These are phyloP conservation scores for Glebionis coronaria DNA, from an alignment of 129 eudicot species.

Conservation along the genomic window DNA sequence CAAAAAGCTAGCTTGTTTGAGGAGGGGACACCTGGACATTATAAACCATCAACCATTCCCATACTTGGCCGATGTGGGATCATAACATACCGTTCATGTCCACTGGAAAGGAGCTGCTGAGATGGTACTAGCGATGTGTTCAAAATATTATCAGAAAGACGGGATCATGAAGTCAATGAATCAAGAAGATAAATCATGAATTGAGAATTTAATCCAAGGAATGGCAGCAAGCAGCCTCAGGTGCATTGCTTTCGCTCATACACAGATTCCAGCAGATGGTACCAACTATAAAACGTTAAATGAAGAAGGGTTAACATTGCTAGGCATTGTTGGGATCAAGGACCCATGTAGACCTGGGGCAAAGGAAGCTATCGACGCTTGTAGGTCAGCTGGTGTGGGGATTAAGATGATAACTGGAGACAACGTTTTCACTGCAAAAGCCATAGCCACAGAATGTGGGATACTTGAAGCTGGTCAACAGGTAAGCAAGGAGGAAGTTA, in stretches of 20 bases:
- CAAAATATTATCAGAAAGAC: neutral
- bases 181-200: neutral
- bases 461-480: conserved; percentile 4
- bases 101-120: conserved; percentile 9
- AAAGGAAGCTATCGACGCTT: neutral
- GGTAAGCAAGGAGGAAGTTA: neutral
- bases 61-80: too few species aligned
- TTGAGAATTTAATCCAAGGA: neutral
- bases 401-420: conserved; percentile 7
- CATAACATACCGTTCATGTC: neutral
- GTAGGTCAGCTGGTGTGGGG: neutral
- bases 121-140: conserved; percentile 5
- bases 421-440: conserved; percentile 6
- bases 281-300: neutral
- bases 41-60: too few species aligned
- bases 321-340: conserved; percentile 5
- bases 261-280: neutral
- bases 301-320: neutral
- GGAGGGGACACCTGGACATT: too few species aligned
- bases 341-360: conserved; percentile 5
- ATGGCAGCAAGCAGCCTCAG: conserved; percentile 2
- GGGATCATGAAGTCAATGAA: neutral
- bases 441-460: neutral
- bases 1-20: too few species aligned
- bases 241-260: neutral